Evolutionary conservation across 2,329 filamentous ascomycete genomes (phyloP).

Genomic region (Alternaria gaisen): DNA sequence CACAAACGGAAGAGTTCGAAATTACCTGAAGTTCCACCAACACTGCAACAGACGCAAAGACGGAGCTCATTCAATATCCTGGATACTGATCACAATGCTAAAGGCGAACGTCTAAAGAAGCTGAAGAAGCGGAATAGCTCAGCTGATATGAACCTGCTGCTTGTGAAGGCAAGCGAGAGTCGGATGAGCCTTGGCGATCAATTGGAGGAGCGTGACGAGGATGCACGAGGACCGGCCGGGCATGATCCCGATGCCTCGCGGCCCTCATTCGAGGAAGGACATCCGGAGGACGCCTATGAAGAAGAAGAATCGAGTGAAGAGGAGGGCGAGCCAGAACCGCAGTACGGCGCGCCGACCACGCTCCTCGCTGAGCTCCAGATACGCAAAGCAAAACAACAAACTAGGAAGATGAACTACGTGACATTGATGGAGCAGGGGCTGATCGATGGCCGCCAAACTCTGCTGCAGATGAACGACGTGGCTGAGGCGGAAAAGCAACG

Average conservation of each 20-base stretch:
- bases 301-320: constrained; percentile 57
- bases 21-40: constrained; percentile 33
- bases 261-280: constrained; percentile 27
- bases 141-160: constrained; percentile 47
- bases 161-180: constrained; percentile 43
- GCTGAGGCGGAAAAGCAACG: constrained; percentile 82
- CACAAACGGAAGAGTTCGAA: constrained; percentile 53
- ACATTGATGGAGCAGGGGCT: constrained; percentile 76
- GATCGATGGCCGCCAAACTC: constrained; percentile 72
- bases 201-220: constrained; percentile 40
- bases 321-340: constrained; percentile 52
- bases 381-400: constrained; percentile 86
- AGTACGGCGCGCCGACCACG: constrained; percentile 82
- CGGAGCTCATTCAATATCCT: constrained; percentile 51
- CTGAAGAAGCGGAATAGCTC: constrained; percentile 54
- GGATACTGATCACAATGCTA: constrained; percentile 49
- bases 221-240: constrained; percentile 40
- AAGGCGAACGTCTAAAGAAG: constrained; percentile 50
- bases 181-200: constrained; percentile 50
- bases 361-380: constrained; percentile 90
- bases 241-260: constrained; percentile 27
- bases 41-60: constrained; percentile 43
- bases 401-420: constrained; percentile 75
- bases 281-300: constrained; percentile 43
- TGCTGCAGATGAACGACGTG: constrained; percentile 89